These are phyloP conservation scores for Thalia dealbata DNA, from an alignment of 176 grass and related monocot genomes.

Conservation along the genomic window DNA sequence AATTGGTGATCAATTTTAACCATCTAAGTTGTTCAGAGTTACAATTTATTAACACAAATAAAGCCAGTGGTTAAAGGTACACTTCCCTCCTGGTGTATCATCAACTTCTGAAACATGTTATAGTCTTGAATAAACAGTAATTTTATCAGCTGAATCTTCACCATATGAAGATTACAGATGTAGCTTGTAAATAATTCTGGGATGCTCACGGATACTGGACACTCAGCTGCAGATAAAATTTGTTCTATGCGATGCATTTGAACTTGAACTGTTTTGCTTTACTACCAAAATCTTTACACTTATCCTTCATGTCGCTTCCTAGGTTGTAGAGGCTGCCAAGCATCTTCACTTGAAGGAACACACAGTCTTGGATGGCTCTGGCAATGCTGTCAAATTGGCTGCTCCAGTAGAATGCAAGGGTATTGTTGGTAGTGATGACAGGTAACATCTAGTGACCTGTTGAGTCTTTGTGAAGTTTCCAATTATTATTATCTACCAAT, in stretches of 20 bases:
- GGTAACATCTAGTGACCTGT: conserved; percentile 27
- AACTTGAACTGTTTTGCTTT: not conserved
- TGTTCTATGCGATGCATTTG: not conserved
- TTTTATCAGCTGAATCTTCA: too few relatives aligned
- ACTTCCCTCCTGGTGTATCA: too few relatives aligned
- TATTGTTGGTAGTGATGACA: conserved; percentile 97
- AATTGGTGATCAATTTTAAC: too few relatives aligned
- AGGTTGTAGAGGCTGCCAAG: conserved; percentile 94
- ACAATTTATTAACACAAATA: too few relatives aligned
- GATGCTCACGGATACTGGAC: too few relatives aligned
- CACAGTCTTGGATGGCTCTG: conserved; percentile 84
- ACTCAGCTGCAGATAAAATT: too few relatives aligned
- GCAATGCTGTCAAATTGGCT: conserved; percentile 81
- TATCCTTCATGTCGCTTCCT: not conserved
- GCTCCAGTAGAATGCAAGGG: conserved; percentile 97
- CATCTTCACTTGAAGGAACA: conserved; percentile 89
- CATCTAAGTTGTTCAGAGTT: too few relatives aligned
- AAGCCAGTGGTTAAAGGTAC: too few relatives aligned
- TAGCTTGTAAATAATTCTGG: too few relatives aligned
- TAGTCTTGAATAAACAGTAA: too few relatives aligned
- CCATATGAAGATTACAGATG: too few relatives aligned
- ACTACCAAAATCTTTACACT: not conserved
- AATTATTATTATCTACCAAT: not conserved
- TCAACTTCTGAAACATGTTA: too few relatives aligned
- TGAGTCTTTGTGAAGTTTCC: not conserved